phyloP scores from a whole-genome alignment of 495 filamentous ascomycete species.

The Penicillium atrosanguineum region DNA sequence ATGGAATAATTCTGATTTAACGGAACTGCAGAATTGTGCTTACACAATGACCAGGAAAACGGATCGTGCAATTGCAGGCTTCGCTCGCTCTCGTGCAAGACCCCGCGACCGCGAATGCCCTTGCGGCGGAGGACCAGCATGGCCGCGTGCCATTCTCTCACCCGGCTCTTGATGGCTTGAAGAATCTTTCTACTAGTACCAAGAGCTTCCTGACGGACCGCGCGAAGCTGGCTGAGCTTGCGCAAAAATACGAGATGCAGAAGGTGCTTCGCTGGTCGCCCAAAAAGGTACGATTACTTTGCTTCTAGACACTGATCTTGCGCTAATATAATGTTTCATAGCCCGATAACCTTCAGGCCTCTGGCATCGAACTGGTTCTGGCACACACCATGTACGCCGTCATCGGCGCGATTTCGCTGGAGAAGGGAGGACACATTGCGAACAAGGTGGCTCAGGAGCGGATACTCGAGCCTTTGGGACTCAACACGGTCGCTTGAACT shows the following conservation, averaged over 20 bases:
- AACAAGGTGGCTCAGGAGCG: conserved; percentile 70
- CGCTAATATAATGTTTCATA: conserved; percentile 32
- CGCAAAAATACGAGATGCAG: conserved; percentile 63
- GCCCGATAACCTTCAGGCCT: conserved; percentile 66
- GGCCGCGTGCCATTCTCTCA: conserved; percentile 68
- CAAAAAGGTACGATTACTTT: conserved; percentile 52
- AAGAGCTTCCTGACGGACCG: conserved; percentile 56
- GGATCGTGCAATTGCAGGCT: conserved; percentile 75
- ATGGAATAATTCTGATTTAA: conserved; percentile 22
- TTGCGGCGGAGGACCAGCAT: conserved; percentile 29
- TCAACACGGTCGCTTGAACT: conserved; percentile 32
- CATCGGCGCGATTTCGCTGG: conserved; percentile 80
- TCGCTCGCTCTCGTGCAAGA: conserved; percentile 66
- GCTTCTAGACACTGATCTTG: not conserved
- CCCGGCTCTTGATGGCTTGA: conserved; percentile 66
- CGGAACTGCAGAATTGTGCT: not conserved
- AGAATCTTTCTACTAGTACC: conserved; percentile 59
- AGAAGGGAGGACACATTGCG: conserved; percentile 78
- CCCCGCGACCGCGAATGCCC: conserved; percentile 20
- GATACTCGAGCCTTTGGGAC: conserved; percentile 60
- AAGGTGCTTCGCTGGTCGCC: conserved; percentile 86
- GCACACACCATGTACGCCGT: conserved; percentile 79
- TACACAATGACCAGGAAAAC: conserved; percentile 57
- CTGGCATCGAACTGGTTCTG: conserved; percentile 70
- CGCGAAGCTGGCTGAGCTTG: conserved; percentile 62